Base-by-base conservation (phyloP, 306 rosid species). In the Sesbania bispinosa region DNA sequence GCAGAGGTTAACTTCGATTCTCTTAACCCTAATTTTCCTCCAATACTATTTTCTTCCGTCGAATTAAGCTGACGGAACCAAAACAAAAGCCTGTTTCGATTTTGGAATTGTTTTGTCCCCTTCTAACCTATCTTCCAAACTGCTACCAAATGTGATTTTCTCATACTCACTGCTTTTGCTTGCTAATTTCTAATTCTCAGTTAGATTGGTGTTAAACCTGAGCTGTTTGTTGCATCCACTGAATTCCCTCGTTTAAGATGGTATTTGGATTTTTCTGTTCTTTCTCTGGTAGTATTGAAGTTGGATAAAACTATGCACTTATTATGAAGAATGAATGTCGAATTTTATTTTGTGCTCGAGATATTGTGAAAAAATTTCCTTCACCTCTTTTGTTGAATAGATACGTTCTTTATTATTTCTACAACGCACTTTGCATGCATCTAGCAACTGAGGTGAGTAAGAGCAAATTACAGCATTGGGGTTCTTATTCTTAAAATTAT, bases 1-100 rank as follows among this genome's bases (percentile, higher is more conserved):
- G n/a, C n/a, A n/a, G n/a, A 77, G 81, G 81, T 68, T 45, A 8
- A 60, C 51, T 68, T 58, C 19, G 10, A 18, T 0, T 58, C 43
- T 29, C 6, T 32, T 3, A 43, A 59, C 61, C 62, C 67, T 59
- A 35, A 61, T 54, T 65, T 35, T 51, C 33, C 15, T 21, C 36
- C 60, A 19, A 29, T 57, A 29, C 61, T 2, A 43, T 59, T 42
- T 30, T 21, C 4, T 30, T 19, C 59, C n/a, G 26, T 48, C n/a
- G 3, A 72, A 47, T 60, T 51, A 5, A 52, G 42, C 35, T 46
- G 4, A 46, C 7, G 53, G 4, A 46, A 50, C 54, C 54, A 2
- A 2, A 3, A 9, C 0, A 19, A 9, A 19, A 7, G 9, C 21
- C 21, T 1, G 1, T 27, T 29, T 0, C 36, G 1, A 53, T 53